Conservation (phyloP, 2,329 filamentous ascomycete species). For the Thermothelomyces thermophilus region DNA sequence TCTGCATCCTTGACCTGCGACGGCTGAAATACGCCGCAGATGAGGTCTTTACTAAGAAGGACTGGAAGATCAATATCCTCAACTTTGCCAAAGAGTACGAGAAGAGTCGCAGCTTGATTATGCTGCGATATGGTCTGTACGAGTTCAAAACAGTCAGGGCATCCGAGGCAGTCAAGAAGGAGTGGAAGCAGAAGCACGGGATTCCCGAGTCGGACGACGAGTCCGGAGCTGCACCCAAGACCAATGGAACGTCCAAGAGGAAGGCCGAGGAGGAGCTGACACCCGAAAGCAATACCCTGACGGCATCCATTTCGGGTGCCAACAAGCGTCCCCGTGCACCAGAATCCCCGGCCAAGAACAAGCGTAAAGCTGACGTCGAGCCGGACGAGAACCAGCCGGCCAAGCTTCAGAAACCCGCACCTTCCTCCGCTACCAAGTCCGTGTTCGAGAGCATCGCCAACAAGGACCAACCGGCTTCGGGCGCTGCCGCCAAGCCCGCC, state of each 20-base stretch:
- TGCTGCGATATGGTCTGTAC: conserved; percentile 55
- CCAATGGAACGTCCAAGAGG: conserved; percentile 40
- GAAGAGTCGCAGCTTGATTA: conserved; percentile 55
- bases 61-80: conserved; percentile 56
- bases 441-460: conserved; percentile 54
- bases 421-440: conserved; percentile 47
- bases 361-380: conserved; percentile 45
- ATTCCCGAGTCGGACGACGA: conserved; percentile 47
- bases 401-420: conserved; percentile 43
- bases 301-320: conserved; percentile 32
- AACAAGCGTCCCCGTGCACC: conserved; percentile 44
- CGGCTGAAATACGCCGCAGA: conserved; percentile 56
- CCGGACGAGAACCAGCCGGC: conserved; percentile 41
- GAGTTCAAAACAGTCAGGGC: conserved; percentile 58
- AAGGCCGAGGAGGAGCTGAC: conserved; percentile 49
- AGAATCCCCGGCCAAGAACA: conserved; percentile 41
- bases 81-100: conserved; percentile 60
- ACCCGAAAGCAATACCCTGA: conserved; percentile 33
- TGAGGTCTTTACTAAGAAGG: conserved; percentile 54
- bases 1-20: conserved; percentile 56
- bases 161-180: conserved; percentile 50
- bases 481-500: conserved; percentile 29
- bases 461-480: conserved; percentile 33
- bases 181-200: conserved; percentile 52
- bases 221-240: conserved; percentile 28